A percentile compares a stretch with the other conserved stretches of the same genome.
These are phyloP conservation scores for Bipolaris gigantea DNA, from an alignment of 2,329 filamentous ascomycete genomes.

Conservation along the genomic window DNA sequence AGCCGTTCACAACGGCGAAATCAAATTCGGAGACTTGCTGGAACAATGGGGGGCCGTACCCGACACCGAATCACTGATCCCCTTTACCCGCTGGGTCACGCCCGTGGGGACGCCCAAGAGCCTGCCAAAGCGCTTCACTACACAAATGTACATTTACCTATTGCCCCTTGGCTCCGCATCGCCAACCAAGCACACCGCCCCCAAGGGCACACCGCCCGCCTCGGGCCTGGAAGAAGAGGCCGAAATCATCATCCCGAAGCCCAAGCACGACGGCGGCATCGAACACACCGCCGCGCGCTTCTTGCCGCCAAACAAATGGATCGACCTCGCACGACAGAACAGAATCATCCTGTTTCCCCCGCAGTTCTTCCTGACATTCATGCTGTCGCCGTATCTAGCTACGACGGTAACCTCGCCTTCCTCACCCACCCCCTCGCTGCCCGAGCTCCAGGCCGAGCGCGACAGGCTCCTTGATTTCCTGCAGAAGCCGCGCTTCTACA, in stretches of 20 bases:
- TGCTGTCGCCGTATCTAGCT: slow-evolving; percentile 59
- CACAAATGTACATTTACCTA: slow-evolving; percentile 96
- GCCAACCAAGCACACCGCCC: slow-evolving; percentile 37
- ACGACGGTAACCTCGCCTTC: slow-evolving; percentile 33
- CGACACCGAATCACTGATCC: slow-evolving; percentile 70
- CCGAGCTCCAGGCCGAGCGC: slow-evolving; percentile 47
- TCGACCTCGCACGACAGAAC: slow-evolving; percentile 62
- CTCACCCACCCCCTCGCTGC: slow-evolving; percentile 27
- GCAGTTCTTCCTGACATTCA: slow-evolving; percentile 73
- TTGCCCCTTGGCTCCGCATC: slow-evolving; percentile 60
- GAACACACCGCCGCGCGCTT: slow-evolving; percentile 79
- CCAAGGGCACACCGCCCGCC: slow-evolving; percentile 36
- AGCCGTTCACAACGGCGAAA: slow-evolving; percentile 66
- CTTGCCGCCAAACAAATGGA: slow-evolving; percentile 69
- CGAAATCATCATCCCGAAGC: slow-evolving; percentile 65
- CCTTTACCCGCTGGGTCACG: slow-evolving; percentile 92
- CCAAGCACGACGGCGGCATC: slow-evolving; percentile 70
- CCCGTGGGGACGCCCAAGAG: slow-evolving; percentile 79
- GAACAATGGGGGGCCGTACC: slow-evolving; percentile 59
- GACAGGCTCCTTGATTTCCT: slow-evolving; percentile 50
- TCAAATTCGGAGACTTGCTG: slow-evolving; percentile 70
- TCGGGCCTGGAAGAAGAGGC: slow-evolving; percentile 34
- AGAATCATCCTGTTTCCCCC: slow-evolving; percentile 87
- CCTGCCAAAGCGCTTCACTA: slow-evolving; percentile 78
- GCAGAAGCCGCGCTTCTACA: slow-evolving; percentile 52